These are phyloP conservation scores for Pilatotrama ljubarskyi DNA, from an alignment of 768 basidiomycete species.

Conservation along the genomic window DNA sequence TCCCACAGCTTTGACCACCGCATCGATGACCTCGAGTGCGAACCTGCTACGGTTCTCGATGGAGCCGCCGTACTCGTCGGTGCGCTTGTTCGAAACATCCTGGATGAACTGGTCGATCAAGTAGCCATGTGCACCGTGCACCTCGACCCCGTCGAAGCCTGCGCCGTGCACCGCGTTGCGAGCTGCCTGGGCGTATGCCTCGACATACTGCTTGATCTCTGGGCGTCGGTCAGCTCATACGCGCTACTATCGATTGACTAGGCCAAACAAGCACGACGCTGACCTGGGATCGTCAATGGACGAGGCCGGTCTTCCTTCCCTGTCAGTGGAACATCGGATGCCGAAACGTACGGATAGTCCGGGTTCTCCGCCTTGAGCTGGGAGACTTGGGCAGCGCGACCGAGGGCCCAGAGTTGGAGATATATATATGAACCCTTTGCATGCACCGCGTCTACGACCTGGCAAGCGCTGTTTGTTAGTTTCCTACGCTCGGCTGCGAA, in stretches of 20 bases:
- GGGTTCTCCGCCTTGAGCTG: constrained; percentile 39
- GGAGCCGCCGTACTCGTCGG: constrained; percentile 51
- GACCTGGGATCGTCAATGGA: constrained; percentile 25
- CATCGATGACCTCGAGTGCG: constrained; percentile 43
- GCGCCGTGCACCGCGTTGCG: constrained; percentile 31
- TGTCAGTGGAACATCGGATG: constrained; percentile 28
- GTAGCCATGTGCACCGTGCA: constrained; percentile 34
- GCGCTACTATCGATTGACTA: not conserved
- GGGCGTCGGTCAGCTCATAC: not conserved
- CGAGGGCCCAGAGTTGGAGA: constrained; percentile 58
- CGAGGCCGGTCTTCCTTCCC: constrained; percentile 14
- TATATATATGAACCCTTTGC: constrained; percentile 50
- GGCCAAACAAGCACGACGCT: not conserved
- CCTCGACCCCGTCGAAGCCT: constrained; percentile 33
- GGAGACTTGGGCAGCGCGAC: constrained; percentile 38
- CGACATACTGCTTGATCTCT: constrained; percentile 39
- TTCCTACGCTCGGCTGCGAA: no score
- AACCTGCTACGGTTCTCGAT: constrained; percentile 50
- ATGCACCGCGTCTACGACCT: constrained; percentile 60
- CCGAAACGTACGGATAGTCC: constrained; percentile 10
- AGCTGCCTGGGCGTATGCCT: constrained; percentile 27
- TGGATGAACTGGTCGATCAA: constrained; percentile 45
- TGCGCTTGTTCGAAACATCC: constrained; percentile 41
- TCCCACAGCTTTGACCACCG: constrained; percentile 43
- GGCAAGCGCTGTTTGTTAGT: not conserved